A percentile compares a stretch with the other conserved stretches of the same genome.
Conservation (phyloP, 176 grass and related monocot species). For the Ensete ventricosum region DNA sequence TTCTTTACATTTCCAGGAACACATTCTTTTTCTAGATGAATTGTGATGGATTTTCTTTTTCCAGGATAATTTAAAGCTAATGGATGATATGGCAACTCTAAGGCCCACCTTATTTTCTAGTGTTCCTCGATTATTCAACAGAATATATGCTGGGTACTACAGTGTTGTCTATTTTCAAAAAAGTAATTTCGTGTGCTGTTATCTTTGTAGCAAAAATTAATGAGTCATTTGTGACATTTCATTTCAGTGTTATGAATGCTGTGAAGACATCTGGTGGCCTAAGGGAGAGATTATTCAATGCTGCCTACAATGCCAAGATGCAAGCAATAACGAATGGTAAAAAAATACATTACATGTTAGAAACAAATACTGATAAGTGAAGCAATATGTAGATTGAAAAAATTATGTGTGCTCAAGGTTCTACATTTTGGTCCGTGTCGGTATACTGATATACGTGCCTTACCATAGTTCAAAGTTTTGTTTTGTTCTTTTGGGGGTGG, state of each 20-base stretch:
- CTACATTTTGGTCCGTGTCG: too few relatives aligned
- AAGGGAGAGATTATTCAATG: conserved; percentile 46
- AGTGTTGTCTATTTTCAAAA: neutral
- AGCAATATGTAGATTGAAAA: too few relatives aligned
- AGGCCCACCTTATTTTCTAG: conserved; percentile 85
- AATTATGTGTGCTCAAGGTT: too few relatives aligned
- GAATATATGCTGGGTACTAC: conserved; percentile 86
- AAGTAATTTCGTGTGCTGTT: too few relatives aligned
- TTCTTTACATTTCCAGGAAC: neutral
- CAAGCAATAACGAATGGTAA: conserved; percentile 21
- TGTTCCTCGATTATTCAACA: conserved; percentile 78
- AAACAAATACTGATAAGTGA: too few relatives aligned
- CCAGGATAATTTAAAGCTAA: conserved; percentile 97
- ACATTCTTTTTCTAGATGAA: neutral
- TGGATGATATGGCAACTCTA: conserved; percentile 85
- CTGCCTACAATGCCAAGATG: conserved; percentile 16
- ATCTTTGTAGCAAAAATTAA: too few relatives aligned
- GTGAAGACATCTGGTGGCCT: conserved; percentile 80
- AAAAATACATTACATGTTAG: too few relatives aligned
- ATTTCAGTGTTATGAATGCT: conserved; percentile 65
- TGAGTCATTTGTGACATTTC: conserved; percentile 6
- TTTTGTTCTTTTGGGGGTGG: too few relatives aligned
- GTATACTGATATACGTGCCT: too few relatives aligned
- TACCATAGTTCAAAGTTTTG: too few relatives aligned
- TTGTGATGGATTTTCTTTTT: conserved; percentile 17